Conservation (phyloP, 2,329 filamentous ascomycete species). For the Didymella sp. region DNA sequence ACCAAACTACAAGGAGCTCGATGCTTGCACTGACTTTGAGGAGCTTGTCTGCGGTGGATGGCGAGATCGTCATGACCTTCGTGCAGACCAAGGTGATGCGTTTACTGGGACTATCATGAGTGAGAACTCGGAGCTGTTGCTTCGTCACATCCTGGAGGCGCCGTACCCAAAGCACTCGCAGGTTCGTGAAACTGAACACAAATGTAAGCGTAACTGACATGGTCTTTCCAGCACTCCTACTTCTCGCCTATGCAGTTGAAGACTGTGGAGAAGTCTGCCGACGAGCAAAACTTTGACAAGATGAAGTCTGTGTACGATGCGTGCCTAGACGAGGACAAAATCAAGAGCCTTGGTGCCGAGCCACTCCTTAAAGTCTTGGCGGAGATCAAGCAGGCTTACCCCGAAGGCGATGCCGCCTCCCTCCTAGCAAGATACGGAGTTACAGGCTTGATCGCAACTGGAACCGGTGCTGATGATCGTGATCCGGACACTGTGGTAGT, state of each 20-base stretch:
- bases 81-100: conserved; percentile 66
- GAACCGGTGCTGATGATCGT: conserved; percentile 56
- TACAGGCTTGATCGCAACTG: conserved; percentile 34
- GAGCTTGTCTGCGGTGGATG: conserved; percentile 73
- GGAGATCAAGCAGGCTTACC: conserved; percentile 50
- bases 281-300: conserved; percentile 70
- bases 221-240: conserved; percentile 54
- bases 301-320: conserved; percentile 69
- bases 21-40: conserved; percentile 74
- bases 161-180: conserved; percentile 54
- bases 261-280: conserved; percentile 52
- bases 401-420: conserved; percentile 52
- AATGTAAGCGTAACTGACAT: neutral
- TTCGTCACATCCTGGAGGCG: conserved; percentile 69
- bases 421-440: conserved; percentile 58
- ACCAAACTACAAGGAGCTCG: conserved; percentile 66
- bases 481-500: conserved; percentile 62
- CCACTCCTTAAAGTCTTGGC: conserved; percentile 66
- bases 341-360: conserved; percentile 62
- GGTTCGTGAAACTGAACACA: conserved; percentile 15
- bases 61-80: conserved; percentile 68
- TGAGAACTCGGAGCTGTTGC: conserved; percentile 64
- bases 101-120: conserved; percentile 68
- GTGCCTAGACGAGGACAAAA: conserved; percentile 68
- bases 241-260: conserved; percentile 53